Evolutionary conservation across 352 stramenopile species (phyloP), one percentile per base, ranked within the genome.

Genomic region (Phytophthora meadii): DNA sequence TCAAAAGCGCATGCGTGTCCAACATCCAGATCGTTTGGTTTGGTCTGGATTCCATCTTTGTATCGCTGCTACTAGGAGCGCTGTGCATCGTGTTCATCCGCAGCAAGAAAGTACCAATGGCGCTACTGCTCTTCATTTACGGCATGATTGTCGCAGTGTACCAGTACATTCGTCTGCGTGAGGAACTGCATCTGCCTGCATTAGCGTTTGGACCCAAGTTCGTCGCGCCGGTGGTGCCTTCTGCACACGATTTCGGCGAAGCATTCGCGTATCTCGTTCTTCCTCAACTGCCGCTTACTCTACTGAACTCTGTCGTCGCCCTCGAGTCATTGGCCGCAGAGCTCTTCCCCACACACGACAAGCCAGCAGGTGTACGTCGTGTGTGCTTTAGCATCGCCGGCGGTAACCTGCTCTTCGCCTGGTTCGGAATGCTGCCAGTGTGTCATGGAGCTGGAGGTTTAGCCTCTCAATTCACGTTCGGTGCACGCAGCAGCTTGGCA

Each of bases 401-500:
- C 12, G 84, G 84, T 53, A 98, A 98, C 67, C 64, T 97, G 8
- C 50, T 97, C 2, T 87, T 97, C 36, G 84, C 81, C 49, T 96
- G 88, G 72, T 89, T 98, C 51, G 94, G 94, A 9, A 89, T 87
- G 67, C 91, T 98, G 74, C 93, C 94, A 4, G 92, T 96, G 64
- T 98, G 94, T 70, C 94, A 98, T 68, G 94, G 94, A 30, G 90
- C 93, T 8, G 94, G 94, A 15, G 94, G 94, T 11, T 77, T 98
- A 46, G 93, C 93, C 7, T 95, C 89, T 28, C 94, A 98, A 71
- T 87, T 97, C 79, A 74, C 88, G 28, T 97, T 98, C 44, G 95
- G 95, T 15, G 95, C 95, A 2, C 81, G 91, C 37, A 94, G 89
- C 66, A 97, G 90, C 60, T 77, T 97, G 17, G 84, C 92, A 10